Conservation (phyloP, 129 eudicot genomes). For the Flaveria robusta region DNA sequence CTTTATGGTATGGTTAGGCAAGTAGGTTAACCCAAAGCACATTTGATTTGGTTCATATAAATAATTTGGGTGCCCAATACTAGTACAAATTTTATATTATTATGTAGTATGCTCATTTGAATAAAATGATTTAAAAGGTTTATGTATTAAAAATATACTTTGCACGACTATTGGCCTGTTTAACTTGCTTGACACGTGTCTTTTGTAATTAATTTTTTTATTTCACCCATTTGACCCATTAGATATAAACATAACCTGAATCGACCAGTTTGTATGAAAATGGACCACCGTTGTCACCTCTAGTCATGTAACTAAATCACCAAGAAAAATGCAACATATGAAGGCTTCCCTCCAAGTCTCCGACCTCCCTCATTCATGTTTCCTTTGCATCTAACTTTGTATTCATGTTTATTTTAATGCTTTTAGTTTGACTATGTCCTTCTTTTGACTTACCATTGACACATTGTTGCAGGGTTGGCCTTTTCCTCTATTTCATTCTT, state of each 20-base stretch:
- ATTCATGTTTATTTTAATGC: background rate
- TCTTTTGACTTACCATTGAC: conserved; percentile 20
- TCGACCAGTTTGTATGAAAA: background rate
- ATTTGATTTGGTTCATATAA: background rate
- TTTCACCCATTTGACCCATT: background rate
- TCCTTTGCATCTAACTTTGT: background rate
- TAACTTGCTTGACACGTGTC: background rate
- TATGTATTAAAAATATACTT: background rate
- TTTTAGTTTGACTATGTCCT: background rate
- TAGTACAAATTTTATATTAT: background rate
- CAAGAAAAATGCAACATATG: background rate
- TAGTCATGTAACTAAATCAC: background rate
- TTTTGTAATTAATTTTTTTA: background rate
- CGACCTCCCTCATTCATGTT: no score
- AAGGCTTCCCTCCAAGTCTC: background rate
- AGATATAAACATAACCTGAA: background rate
- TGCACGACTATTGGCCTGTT: background rate
- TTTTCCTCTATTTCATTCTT: conserved; percentile 61
- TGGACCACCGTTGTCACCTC: background rate
- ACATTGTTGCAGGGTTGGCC: conserved; percentile 57
- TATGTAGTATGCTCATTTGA: background rate
- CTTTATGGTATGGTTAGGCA: background rate
- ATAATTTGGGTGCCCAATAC: background rate
- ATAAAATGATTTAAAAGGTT: background rate
- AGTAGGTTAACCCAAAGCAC: background rate